Percentiles rank a stretch among this genome's conserved stretches.
phyloP scores from a whole-genome alignment of 164 flowering plant species.

The Aristolochia californica region DNA sequence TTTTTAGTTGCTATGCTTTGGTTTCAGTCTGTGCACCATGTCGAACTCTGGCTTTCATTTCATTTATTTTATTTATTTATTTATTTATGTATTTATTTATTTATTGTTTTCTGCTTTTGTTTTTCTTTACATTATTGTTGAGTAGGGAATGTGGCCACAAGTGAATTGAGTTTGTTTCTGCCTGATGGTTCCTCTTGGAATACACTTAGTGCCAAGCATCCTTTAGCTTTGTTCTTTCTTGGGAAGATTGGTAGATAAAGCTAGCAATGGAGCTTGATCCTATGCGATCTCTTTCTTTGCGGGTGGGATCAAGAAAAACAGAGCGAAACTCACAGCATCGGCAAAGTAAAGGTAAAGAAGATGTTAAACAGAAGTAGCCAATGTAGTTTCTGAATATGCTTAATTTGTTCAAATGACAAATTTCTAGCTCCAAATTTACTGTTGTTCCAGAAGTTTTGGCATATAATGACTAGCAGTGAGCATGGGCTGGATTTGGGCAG shows the following conservation, averaged over 20 bases:
- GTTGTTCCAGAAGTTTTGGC: not conserved
- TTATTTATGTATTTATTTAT: too few species aligned
- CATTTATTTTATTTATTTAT: too few species aligned
- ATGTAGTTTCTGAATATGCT: too few species aligned
- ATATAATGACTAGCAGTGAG: not conserved
- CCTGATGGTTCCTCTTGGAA: too few species aligned
- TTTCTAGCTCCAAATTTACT: not conserved
- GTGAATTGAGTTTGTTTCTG: too few species aligned
- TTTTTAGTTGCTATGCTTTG: too few species aligned
- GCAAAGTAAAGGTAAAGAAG: slow-evolving; percentile 26
- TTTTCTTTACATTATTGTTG: too few species aligned
- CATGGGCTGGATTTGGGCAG: not conserved
- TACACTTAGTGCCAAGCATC: too few species aligned
- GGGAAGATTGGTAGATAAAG: slow-evolving; percentile 9
- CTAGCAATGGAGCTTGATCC: slow-evolving; percentile 34
- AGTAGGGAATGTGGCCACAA: too few species aligned
- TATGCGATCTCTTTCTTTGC: slow-evolving; percentile 23
- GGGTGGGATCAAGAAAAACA: slow-evolving; percentile 32
- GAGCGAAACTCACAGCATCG: slow-evolving; percentile 23
- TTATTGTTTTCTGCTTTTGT: too few species aligned
- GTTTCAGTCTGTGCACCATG: too few species aligned
- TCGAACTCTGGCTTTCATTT: too few species aligned
- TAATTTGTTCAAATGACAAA: not conserved
- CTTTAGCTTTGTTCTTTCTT: not conserved
- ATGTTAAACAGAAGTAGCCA: not conserved